phyloP scores from a whole-genome alignment of 768 basidiomycete species.

The Phlebiopsis gigantea region DNA sequence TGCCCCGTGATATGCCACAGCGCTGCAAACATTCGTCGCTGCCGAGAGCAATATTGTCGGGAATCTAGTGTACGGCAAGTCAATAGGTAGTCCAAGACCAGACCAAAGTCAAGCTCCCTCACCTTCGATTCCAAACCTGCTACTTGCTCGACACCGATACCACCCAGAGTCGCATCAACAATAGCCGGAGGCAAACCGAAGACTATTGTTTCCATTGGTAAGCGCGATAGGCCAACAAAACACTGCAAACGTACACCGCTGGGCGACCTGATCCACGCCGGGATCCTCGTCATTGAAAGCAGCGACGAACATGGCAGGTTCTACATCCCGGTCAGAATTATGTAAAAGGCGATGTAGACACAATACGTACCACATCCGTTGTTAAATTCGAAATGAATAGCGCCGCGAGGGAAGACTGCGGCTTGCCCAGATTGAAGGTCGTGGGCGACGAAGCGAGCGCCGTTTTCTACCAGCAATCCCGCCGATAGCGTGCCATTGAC shows the following conservation, averaged over 20 bases:
- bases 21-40: conserved; percentile 22
- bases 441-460: conserved; percentile 25
- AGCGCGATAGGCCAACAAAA: too few relatives aligned
- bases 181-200: conserved; percentile 25
- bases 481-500: conserved; percentile 23
- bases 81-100: not conserved
- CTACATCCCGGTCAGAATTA: not conserved
- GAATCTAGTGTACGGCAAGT: conserved; percentile 17
- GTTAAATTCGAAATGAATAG: conserved; percentile 28
- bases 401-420: conserved; percentile 24
- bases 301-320: conserved; percentile 24
- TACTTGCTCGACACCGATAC: conserved; percentile 24
- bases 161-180: conserved; percentile 25
- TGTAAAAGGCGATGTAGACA: not conserved
- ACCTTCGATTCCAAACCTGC: conserved; percentile 21
- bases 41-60: conserved; percentile 26
- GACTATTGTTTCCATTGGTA: too few relatives aligned
- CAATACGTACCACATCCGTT: conserved; percentile 18
- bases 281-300: conserved; percentile 26
- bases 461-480: conserved; percentile 26
- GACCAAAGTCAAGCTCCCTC: not conserved
- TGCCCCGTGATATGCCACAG: conserved; percentile 20
- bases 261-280: conserved; percentile 21
- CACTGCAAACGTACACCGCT: conserved; percentile 20
- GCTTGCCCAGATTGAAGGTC: conserved; percentile 18